These are phyloP conservation scores for Aquilaria sinensis DNA, from an alignment of 345 rosid genomes.

Conservation along the genomic window DNA sequence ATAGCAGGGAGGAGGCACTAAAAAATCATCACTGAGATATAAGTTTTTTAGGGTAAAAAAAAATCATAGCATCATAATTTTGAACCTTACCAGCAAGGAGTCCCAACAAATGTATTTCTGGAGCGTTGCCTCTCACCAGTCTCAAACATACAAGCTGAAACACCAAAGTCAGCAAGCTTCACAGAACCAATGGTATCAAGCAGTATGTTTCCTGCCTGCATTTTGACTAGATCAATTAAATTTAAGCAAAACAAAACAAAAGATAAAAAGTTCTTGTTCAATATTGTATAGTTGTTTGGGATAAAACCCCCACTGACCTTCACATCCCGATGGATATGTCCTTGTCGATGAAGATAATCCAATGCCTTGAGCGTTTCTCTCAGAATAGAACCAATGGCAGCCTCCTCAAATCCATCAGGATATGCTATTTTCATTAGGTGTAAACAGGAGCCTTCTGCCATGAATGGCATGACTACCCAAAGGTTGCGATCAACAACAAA, in stretches of 20 bases:
- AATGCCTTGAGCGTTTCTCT: constrained; percentile 98
- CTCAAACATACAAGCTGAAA: constrained; percentile 98
- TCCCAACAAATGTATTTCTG: constrained; percentile 97
- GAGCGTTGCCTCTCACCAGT: constrained; percentile 91
- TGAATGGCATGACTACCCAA: constrained; percentile 99
- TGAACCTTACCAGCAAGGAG: constrained; percentile 85
- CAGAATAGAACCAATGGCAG: constrained; percentile 79
- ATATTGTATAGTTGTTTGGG: constrained; percentile 4
- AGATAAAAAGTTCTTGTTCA: constrained; percentile 3
- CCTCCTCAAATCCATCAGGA: constrained; percentile 88
- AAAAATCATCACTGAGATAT: not conserved
- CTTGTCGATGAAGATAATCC: constrained; percentile 93
- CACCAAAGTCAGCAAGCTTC: constrained; percentile 98
- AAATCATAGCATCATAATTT: too few species aligned
- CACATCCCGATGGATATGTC: constrained; percentile 97
- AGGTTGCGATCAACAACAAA: constrained; percentile 81
- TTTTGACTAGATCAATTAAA: constrained; percentile 5
- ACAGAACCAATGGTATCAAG: constrained; percentile 73
- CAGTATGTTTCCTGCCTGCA: constrained; percentile 96
- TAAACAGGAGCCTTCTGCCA: constrained; percentile 98
- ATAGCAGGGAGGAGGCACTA: not conserved
- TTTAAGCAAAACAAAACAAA: constrained; percentile 1
- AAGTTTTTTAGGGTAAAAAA: too few species aligned
- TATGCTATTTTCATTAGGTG: constrained; percentile 96
- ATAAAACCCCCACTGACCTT: constrained; percentile 45